Conservation (phyloP, 306 rosid genomes). For the Quercus glauca region DNA sequence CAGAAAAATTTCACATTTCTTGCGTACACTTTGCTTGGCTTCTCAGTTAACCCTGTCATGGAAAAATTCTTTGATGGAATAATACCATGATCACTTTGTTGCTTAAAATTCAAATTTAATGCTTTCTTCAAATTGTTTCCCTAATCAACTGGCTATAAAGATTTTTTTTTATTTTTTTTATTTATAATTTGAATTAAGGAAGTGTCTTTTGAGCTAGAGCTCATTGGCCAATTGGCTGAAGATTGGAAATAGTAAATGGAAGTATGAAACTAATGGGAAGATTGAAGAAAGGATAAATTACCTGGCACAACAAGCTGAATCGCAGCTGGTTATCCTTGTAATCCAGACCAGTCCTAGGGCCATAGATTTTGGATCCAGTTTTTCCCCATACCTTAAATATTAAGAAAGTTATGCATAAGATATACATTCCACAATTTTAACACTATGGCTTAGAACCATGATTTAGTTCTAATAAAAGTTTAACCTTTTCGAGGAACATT, state of each 20-base stretch:
- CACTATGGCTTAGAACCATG: not conserved
- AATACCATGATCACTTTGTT: not conserved
- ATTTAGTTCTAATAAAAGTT: not conserved
- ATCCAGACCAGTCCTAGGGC: constrained; percentile 61
- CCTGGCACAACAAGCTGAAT: constrained; percentile 78
- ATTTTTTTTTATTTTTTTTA: no score
- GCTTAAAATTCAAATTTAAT: not conserved
- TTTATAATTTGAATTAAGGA: no score
- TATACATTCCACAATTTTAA: not conserved
- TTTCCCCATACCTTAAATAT: constrained; percentile 69
- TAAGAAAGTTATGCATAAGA: constrained; percentile 5
- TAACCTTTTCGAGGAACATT: constrained; percentile 63
- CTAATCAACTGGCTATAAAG: not conserved
- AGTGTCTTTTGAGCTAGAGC: no score
- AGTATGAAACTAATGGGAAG: not conserved
- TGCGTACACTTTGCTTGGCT: not conserved
- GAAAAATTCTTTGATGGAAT: not conserved
- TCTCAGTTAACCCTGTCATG: not conserved
- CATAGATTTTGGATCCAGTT: constrained; percentile 70
- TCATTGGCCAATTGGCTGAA: not conserved
- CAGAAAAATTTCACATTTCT: not conserved
- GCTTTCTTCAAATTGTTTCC: not conserved
- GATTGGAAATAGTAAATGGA: not conserved
- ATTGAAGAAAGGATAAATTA: constrained; percentile 11
- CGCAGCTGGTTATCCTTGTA: constrained; percentile 66